Evolutionary conservation across 2,329 filamentous ascomycete species (phyloP), one percentile per base, ranked within the genome.

Genomic region (Gaeumannomyces tritici): DNA sequence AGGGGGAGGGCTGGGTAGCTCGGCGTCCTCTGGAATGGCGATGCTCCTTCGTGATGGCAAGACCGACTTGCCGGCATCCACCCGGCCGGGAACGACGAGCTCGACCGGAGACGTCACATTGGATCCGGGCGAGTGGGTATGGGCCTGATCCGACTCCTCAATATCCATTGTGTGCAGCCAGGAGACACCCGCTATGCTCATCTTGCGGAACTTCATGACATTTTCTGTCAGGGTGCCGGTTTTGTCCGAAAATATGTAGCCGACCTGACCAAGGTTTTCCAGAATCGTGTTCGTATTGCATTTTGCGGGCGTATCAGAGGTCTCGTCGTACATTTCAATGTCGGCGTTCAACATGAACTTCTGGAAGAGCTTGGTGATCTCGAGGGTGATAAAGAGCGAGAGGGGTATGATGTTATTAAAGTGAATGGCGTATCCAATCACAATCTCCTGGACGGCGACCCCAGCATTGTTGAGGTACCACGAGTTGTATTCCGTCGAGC

Each of bases 351-450:
- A 74, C 71, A 96, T 83, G 63, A 93, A 80, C 80, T 96, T 88
- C 70, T 86, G 83, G 4, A 83, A 89, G 9, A 96, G 79, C 72
- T 96, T 96, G 73, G 95, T 88, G 63, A 96, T 81, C 66, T 98
- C 93, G 73, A 98, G 79, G 71, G 88, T 95, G 68, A 98, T 90
- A 68, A 96, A 98, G 0, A 98, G 81, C 0, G 92, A 91, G 21
- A 98, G 82, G 0, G 93, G 93, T 64, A 97, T 93, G 75, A 96
- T 86, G 54, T 95, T 98, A 74, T 97, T 98, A 76, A 96, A 96
- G 86, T 96, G 93, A 75, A 98, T 96, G 67, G 96, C 86, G 72
- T 92, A 97, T 0, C 90, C 92, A 31, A 93, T 88, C 66, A 97
- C 88, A 64, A 96, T 91, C 42, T 92, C 87, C 66, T 91, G 85